Evolutionary conservation across 495 filamentous ascomycete species (phyloP), one percentile per base, ranked within the genome.

Genomic region (Lepidopterella palustris): DNA sequence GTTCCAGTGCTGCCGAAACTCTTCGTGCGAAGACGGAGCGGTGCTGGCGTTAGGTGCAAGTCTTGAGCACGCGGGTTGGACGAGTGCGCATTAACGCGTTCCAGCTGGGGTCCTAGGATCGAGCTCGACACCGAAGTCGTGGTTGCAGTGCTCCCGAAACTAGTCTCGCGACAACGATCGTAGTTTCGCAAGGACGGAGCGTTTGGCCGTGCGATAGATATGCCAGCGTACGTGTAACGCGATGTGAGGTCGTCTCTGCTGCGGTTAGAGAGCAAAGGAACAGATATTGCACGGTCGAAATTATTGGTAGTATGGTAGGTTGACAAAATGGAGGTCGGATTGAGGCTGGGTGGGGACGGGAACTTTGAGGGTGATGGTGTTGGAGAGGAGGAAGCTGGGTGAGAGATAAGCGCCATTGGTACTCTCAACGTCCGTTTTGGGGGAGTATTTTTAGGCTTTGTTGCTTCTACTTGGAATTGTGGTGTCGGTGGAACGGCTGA

Each of bases 61-160:
- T n/a, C n/a, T n/a, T n/a, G n/a, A n/a, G n/a, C n/a, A n/a, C n/a
- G 3, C 18, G 35, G 3, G 13, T 11, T 10, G 3, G 35, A 18
- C 18, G 3, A 18, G 9, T 42, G 13, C 18, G 35, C 35, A 42
- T 3, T 18, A 18, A 42, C 35, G 13, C 58, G 51, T 45, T 66
- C 63, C 27, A 66, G 59, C 31, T 66, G 59, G 29, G 62, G 23
- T 10, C 63, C 59, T 5, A 66, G 39, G 5, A 62, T 48, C 5
- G 63, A 52, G 10, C 55, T 45, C 21, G 63, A 66, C 45, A 62
- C 61, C 5, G 24, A n/a, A n/a, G n/a, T n/a, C n/a, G n/a, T 50
- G 11, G 63, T 59, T 32, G 59, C 55, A 5, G 40, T 56, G 58
- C 53, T 63, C 45, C 57, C 53, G 10, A 66, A 39, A 31, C 65